Evolutionary conservation across 2,329 filamentous ascomycete genomes (phyloP).

Genomic region (Raffaelea ambrosiae): DNA sequence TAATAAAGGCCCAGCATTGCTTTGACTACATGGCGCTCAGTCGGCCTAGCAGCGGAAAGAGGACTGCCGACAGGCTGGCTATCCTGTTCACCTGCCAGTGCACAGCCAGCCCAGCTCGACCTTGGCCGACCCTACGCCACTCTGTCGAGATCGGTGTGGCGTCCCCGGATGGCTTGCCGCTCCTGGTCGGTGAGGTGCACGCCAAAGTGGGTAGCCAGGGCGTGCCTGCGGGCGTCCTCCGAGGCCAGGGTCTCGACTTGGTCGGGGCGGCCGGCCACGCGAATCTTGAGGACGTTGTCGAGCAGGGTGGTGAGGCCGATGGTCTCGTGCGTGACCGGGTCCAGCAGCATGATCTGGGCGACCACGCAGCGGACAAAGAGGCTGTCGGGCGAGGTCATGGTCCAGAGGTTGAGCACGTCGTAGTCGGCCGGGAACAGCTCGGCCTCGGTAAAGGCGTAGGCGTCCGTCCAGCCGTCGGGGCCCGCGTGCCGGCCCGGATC

Average conservation of each 20-base stretch:
- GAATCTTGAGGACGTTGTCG: constrained; percentile 34
- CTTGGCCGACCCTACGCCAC: too few species aligned
- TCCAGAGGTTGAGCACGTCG: constrained; percentile 34
- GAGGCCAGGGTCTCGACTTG: constrained; percentile 32
- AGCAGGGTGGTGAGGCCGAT: constrained; percentile 34
- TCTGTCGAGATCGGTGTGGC: constrained; percentile 17
- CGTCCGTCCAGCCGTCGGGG: constrained; percentile 31
- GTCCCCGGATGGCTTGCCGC: constrained; percentile 36
- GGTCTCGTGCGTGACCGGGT: constrained; percentile 9
- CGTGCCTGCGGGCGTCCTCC: constrained; percentile 41
- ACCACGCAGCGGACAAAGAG: constrained; percentile 29
- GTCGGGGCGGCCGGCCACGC: constrained; percentile 21
- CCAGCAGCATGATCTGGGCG: constrained; percentile 22
- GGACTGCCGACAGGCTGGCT: too few species aligned
- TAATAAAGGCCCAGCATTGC: too few species aligned
- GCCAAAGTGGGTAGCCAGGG: constrained; percentile 39
- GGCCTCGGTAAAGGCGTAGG: constrained; percentile 42
- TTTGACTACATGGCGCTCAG: too few species aligned
- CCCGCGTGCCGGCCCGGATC: constrained; percentile 11
- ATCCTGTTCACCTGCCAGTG: too few species aligned
- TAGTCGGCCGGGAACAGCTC: constrained; percentile 40
- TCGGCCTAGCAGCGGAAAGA: too few species aligned
- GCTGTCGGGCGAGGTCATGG: constrained; percentile 24
- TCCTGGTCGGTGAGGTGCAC: constrained; percentile 39
- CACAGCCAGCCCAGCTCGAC: too few species aligned